phyloP scores from a whole-genome alignment of 176 grass and related monocot species.

The Canna indica region DNA sequence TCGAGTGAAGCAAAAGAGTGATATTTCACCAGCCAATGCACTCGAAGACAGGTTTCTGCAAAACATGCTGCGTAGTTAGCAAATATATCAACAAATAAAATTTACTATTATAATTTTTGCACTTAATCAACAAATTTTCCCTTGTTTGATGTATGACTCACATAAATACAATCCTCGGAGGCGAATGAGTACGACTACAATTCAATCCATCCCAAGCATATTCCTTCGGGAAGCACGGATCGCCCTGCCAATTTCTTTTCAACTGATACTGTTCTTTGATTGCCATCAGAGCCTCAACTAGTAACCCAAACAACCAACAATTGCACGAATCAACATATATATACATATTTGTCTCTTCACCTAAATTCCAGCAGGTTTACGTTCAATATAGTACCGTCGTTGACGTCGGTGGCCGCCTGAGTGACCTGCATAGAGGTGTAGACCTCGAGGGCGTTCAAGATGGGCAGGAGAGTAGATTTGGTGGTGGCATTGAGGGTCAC shows the following conservation, averaged over 20 bases:
- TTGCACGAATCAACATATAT: too few relatives aligned
- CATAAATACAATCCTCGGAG: not conserved
- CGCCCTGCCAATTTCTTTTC: slow-evolving; percentile 1
- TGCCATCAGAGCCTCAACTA: not conserved
- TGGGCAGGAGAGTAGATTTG: slow-evolving; percentile 22
- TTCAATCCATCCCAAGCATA: slow-evolving; percentile 1
- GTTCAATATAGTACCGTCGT: slow-evolving; percentile 13
- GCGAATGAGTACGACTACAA: not conserved
- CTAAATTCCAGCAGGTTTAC: not conserved
- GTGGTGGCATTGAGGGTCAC: slow-evolving; percentile 2
- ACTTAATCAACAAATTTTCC: not conserved
- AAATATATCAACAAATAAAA: too few relatives aligned
- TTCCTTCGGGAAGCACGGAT: not conserved
- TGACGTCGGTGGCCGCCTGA: slow-evolving; percentile 3
- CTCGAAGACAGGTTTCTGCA: too few relatives aligned
- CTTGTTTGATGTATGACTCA: not conserved
- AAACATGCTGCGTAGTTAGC: too few relatives aligned
- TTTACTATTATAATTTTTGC: too few relatives aligned
- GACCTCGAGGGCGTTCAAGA: slow-evolving; percentile 24
- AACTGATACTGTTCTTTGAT: not conserved
- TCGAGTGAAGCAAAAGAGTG: too few relatives aligned
- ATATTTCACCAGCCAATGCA: too few relatives aligned
- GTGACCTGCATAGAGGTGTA: not conserved
- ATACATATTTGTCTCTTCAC: too few relatives aligned
- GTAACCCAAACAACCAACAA: too few relatives aligned